These are phyloP conservation scores for Penicillium palitans DNA, from an alignment of 2,329 filamentous ascomycete genomes.

Conservation along the genomic window DNA sequence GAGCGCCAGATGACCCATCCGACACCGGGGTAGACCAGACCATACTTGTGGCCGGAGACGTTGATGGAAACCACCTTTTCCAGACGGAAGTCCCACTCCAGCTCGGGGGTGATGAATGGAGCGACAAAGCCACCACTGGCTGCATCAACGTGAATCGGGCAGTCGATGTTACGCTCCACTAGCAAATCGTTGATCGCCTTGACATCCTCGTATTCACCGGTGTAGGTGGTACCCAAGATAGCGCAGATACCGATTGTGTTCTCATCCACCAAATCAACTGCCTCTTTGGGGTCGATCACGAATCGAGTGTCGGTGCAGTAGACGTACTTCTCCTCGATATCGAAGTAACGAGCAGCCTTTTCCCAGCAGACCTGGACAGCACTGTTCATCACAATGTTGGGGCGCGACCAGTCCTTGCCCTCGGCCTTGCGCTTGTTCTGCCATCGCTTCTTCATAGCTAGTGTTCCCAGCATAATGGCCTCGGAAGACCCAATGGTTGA, in stretches of 20 bases:
- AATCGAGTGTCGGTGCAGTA: constrained; percentile 63
- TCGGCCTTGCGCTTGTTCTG: constrained; percentile 79
- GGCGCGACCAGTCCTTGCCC: constrained; percentile 75
- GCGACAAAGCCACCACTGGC: constrained; percentile 91
- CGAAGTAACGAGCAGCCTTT: constrained; percentile 85
- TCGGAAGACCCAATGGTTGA: constrained; percentile 89
- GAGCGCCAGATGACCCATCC: constrained; percentile 92
- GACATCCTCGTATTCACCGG: constrained; percentile 91
- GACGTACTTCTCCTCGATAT: constrained; percentile 83
- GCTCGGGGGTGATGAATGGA: constrained; percentile 79
- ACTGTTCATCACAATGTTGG: constrained; percentile 94
- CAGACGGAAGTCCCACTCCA: constrained; percentile 90
- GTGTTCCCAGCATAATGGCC: constrained; percentile 52
- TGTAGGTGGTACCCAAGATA: constrained; percentile 92
- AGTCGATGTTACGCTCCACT: constrained; percentile 70
- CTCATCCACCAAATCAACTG: constrained; percentile 63
- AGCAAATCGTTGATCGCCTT: constrained; percentile 89
- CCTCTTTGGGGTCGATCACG: constrained; percentile 64
- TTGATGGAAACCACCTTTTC: constrained; percentile 92
- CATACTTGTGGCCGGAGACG: constrained; percentile 87
- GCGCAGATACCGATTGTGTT: constrained; percentile 87
- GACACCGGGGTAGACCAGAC: constrained; percentile 81
- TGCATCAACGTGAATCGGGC: constrained; percentile 90
- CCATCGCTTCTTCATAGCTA: constrained; percentile 97
- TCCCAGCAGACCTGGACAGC: constrained; percentile 98